Conservation (phyloP, 495 filamentous ascomycete species). For the Xylaria longipes region DNA sequence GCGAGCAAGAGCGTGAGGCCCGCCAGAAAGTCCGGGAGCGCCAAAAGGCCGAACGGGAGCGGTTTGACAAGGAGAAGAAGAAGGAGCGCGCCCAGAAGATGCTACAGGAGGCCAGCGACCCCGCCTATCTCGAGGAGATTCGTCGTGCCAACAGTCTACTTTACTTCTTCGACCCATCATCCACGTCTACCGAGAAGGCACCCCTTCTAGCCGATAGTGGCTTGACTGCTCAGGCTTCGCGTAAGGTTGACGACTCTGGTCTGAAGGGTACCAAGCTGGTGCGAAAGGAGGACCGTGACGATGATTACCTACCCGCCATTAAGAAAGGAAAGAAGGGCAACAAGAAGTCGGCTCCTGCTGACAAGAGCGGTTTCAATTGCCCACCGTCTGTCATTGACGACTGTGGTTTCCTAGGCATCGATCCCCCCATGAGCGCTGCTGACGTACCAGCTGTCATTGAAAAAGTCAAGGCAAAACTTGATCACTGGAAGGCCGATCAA, state of each 20-base stretch:
- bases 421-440: slow-evolving; percentile 81
- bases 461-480: slow-evolving; percentile 89
- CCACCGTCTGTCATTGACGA: slow-evolving; percentile 90
- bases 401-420: slow-evolving; percentile 79
- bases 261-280: slow-evolving; percentile 79
- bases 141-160: slow-evolving; percentile 83
- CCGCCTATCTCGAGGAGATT: slow-evolving; percentile 90
- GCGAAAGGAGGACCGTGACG: slow-evolving; percentile 84
- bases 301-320: slow-evolving; percentile 82
- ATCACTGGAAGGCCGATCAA: slow-evolving; percentile 93
- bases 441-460: slow-evolving; percentile 80
- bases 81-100: slow-evolving; percentile 84
- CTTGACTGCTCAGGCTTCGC: slow-evolving; percentile 71
- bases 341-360: slow-evolving; percentile 56
- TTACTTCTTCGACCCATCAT: slow-evolving; percentile 85
- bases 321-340: slow-evolving; percentile 95
- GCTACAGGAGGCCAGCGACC: slow-evolving; percentile 88
- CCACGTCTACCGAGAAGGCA: slow-evolving; percentile 62
- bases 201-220: slow-evolving; percentile 69
- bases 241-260: slow-evolving; percentile 78
- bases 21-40: slow-evolving; percentile 67
- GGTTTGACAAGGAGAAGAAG: slow-evolving; percentile 79
- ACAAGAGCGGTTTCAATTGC: slow-evolving; percentile 76
- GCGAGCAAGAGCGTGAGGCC: slow-evolving; percentile 80
- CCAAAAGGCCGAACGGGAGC: slow-evolving; percentile 70